These are phyloP conservation scores for Galerina marginata DNA, from an alignment of 768 basidiomycete species.

Conservation along the genomic window DNA sequence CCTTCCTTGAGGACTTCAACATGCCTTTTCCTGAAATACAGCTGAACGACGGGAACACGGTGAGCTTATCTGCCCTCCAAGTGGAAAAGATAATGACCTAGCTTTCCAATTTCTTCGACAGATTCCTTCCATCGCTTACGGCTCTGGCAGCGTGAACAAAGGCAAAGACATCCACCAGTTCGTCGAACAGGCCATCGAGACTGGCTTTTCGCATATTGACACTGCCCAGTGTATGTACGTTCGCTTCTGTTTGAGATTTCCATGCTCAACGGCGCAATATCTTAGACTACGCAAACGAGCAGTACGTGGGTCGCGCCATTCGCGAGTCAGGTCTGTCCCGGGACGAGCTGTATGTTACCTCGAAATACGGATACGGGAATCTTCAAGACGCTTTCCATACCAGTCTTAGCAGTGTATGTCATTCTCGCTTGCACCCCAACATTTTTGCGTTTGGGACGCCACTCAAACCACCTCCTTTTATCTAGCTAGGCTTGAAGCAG, in stretches of 20 bases:
- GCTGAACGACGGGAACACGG: conserved; percentile 49
- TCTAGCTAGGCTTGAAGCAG: conserved; percentile 62
- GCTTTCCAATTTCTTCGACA: conserved; percentile 24
- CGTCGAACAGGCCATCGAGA: conserved; percentile 61
- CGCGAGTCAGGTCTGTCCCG: conserved; percentile 52
- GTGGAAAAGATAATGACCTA: too few relatives aligned
- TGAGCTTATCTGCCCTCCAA: conserved; percentile 11
- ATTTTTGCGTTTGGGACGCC: background rate
- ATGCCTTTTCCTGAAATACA: conserved; percentile 48
- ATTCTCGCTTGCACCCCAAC: background rate
- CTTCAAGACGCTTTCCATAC: conserved; percentile 45
- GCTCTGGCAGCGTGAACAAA: conserved; percentile 56
- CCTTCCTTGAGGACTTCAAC: too few relatives aligned
- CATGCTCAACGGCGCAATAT: conserved; percentile 9
- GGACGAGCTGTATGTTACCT: conserved; percentile 54
- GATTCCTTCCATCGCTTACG: conserved; percentile 70
- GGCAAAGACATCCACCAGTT: conserved; percentile 56
- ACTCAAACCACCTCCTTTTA: background rate
- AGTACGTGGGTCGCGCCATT: conserved; percentile 44
- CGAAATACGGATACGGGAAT: conserved; percentile 54
- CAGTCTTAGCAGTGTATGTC: conserved; percentile 56
- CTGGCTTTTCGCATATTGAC: conserved; percentile 68
- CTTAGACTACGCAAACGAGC: conserved; percentile 41
- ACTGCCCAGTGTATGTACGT: conserved; percentile 55
- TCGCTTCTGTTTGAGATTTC: too few relatives aligned